A percentile compares a stretch with the other conserved stretches of the same genome.
Conservation (phyloP, 176 grass and related monocot species). For the Bothriochloa decipiens region DNA sequence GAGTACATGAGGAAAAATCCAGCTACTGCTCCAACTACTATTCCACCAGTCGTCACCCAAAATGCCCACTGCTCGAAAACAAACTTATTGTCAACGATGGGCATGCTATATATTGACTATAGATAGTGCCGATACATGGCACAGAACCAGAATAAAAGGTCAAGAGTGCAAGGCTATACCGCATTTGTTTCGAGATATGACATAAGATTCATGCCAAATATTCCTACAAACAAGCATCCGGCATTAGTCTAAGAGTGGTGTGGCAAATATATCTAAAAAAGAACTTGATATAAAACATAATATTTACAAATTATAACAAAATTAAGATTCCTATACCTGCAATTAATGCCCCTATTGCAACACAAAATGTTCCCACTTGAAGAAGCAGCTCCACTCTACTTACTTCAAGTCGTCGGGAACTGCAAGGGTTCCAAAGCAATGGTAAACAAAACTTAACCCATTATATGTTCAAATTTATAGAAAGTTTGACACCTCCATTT, state of each 20-base stretch:
- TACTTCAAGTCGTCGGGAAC: constrained; percentile 90
- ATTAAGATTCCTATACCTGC: constrained; percentile 66
- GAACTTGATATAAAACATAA: constrained; percentile 1
- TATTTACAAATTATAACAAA: constrained; percentile 1
- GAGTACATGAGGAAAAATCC: constrained; percentile 83
- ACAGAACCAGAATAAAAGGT: constrained; percentile 38
- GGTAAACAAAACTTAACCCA: neutral
- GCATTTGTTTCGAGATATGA: constrained; percentile 79
- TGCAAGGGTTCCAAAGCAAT: constrained; percentile 51
- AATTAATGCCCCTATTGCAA: constrained; percentile 89
- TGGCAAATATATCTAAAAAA: neutral
- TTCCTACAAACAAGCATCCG: constrained; percentile 53
- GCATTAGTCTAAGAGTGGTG: neutral
- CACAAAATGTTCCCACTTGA: constrained; percentile 93
- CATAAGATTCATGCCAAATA: constrained; percentile 96
- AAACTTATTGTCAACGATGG: constrained; percentile 36
- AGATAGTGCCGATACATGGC: neutral
- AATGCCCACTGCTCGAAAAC: constrained; percentile 79
- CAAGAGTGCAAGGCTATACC: constrained; percentile 54
- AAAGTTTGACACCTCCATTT: neutral
- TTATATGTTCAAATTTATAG: neutral
- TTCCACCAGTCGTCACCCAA: constrained; percentile 87
- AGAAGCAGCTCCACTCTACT: constrained; percentile 96
- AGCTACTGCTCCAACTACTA: constrained; percentile 77
- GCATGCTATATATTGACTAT: neutral